Evolutionary conservation across 2,329 filamentous ascomycete genomes (phyloP), one percentile per base, ranked within the genome.

Genomic region (Ceratocystis alfenasii): DNA sequence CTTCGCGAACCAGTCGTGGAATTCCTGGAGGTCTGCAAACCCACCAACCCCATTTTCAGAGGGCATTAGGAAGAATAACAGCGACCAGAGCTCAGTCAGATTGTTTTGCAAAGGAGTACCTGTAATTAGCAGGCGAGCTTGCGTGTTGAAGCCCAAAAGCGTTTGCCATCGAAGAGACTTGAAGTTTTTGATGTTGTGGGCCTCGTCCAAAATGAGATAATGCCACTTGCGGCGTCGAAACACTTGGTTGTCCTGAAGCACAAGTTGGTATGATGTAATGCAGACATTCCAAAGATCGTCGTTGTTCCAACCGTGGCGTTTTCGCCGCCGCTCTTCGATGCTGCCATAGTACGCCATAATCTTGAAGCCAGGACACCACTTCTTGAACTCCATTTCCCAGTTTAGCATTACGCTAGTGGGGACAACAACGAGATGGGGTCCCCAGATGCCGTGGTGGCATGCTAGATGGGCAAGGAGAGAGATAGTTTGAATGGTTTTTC

Each of bases 301-400:
- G 66, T 94, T 90, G 71, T 87, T 90, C 94, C 94, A 99, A 1
- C 94, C 93, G 72, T 88, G 85, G 33, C 95, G 87, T 75, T 97
- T 97, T 70, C 87, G 82, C 74, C 90, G 92, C 59, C 94, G 87
- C 76, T 99, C 94, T 70, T 96, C 91, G 71, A 92, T 88, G 53
- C 87, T 90, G 55, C 95, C 94, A 73, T 97, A 99, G 77, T 99
- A 99, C 0, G 92, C 94, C 67, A 99, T 80, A 66, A 99, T 95
- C 74, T 96, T 97, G 80, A 99, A 99, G 0, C 94, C 93, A 2
- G 95, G 94, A 66, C 92, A 90, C 85, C 93, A 99, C 74, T 99
- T 99, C 73, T 97, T 97, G 81, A 99, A 99, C 76, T 99, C 94
- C 88, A 97, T 97, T 75, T 99, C 95, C 94, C 94, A 99, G 73